Conservation (phyloP, 2,329 filamentous ascomycete species). For the Aspergillus puulaauensis region DNA sequence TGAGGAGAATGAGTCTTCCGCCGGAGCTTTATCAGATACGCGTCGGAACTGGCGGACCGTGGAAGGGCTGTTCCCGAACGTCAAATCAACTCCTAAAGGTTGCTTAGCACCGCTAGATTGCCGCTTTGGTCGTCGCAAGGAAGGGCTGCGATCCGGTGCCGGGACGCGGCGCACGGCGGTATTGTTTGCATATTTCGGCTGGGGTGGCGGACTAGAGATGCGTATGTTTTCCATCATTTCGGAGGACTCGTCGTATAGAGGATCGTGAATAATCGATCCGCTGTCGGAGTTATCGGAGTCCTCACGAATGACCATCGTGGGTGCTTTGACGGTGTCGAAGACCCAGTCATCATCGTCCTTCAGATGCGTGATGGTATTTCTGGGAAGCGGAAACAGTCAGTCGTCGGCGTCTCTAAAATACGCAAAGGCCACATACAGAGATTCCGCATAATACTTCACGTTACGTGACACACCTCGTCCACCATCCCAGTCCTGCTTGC, state of each 20-base stretch:
- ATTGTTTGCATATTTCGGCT: slow-evolving; percentile 55
- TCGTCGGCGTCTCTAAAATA: slow-evolving; percentile 14
- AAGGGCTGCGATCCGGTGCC: slow-evolving; percentile 48
- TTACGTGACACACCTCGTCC: slow-evolving; percentile 67
- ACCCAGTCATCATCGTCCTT: slow-evolving; percentile 85
- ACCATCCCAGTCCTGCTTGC: slow-evolving; percentile 79
- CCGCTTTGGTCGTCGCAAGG: slow-evolving; percentile 41
- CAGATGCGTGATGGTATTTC: slow-evolving; percentile 60
- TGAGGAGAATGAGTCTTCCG: slow-evolving; percentile 22
- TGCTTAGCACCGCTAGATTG: slow-evolving; percentile 61
- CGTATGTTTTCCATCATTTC: slow-evolving; percentile 41
- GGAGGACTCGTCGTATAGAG: slow-evolving; percentile 37
- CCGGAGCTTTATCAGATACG: slow-evolving; percentile 67
- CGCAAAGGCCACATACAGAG: slow-evolving; percentile 55
- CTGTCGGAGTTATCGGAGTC: slow-evolving; percentile 50
- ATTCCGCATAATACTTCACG: slow-evolving; percentile 90
- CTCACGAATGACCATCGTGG: slow-evolving; percentile 59
- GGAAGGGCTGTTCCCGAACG: slow-evolving; percentile 88
- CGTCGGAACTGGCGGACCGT: slow-evolving; percentile 89
- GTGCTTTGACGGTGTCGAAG: slow-evolving; percentile 84
- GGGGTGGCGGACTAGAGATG: slow-evolving; percentile 46
- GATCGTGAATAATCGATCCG: slow-evolving; percentile 40
- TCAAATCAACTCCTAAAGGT: slow-evolving; percentile 84
- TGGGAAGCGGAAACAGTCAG: slow-evolving; percentile 26
- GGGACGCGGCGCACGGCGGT: slow-evolving; percentile 53